A percentile compares a stretch with the other conserved stretches of the same genome.
These are phyloP conservation scores for Symmetrospora coprosmae DNA, from an alignment of 768 basidiomycete species.

Conservation along the genomic window DNA sequence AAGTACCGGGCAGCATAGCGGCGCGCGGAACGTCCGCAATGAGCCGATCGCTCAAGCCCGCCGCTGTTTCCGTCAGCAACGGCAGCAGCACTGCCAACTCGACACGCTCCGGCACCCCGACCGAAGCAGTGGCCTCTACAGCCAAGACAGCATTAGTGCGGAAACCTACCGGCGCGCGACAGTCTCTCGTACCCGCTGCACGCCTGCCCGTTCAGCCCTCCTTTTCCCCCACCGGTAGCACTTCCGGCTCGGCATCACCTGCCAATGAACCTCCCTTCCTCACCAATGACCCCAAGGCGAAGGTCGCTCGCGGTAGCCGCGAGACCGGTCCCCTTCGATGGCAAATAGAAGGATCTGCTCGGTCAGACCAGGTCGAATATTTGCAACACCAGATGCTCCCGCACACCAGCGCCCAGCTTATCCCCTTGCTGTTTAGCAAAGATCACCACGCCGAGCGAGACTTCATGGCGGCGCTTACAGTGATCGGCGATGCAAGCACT, in stretches of 20 bases:
- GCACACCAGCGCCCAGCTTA: slow-evolving; percentile 58
- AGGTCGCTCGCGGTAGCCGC: slow-evolving; percentile 25
- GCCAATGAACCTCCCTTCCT: slow-evolving; percentile 36
- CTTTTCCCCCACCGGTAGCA: too few relatives aligned
- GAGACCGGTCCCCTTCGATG: slow-evolving; percentile 32
- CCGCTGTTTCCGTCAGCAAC: too few relatives aligned
- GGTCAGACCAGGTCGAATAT: slow-evolving; percentile 72
- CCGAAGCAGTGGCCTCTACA: too few relatives aligned
- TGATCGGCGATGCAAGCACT: slow-evolving; percentile 53
- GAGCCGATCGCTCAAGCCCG: too few relatives aligned
- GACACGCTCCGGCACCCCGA: too few relatives aligned
- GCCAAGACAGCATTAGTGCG: too few relatives aligned
- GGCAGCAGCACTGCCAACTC: too few relatives aligned
- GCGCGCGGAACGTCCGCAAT: too few relatives aligned
- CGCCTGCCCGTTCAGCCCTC: too few relatives aligned
- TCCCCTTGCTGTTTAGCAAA: slow-evolving; percentile 71
- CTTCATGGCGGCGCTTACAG: slow-evolving; percentile 60
- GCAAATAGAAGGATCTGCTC: slow-evolving; percentile 41
- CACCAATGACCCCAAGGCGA: slow-evolving; percentile 27
- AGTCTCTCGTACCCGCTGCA: too few relatives aligned
- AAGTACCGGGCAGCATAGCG: too few relatives aligned
- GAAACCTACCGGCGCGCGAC: too few relatives aligned
- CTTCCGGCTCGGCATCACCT: slow-evolving; percentile 36
- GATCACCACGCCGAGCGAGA: slow-evolving; percentile 94
- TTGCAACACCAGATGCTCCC: slow-evolving; percentile 86